Evolutionary conservation across 2,329 filamentous ascomycete species (phyloP).

Genomic region (Calonectria leucothoes): DNA sequence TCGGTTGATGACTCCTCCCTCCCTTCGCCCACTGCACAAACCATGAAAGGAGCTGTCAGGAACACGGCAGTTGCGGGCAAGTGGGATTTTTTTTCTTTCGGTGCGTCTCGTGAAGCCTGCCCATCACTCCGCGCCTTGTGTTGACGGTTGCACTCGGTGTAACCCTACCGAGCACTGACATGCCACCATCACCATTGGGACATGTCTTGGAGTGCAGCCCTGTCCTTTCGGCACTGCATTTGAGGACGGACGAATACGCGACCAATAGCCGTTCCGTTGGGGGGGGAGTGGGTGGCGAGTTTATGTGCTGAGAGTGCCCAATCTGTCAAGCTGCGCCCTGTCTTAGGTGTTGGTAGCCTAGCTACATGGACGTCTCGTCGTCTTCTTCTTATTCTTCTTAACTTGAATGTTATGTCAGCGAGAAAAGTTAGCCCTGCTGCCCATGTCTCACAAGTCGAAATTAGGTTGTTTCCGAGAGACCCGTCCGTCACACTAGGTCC

Average conservation of each 20-base stretch:
- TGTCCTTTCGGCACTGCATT: neutral
- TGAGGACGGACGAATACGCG: neutral
- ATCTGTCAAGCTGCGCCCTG: neutral
- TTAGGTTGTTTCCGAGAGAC: constrained; percentile 5
- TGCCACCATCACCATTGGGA: neutral
- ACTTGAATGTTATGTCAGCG: neutral
- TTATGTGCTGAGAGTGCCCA: neutral
- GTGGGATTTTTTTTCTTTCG: neutral
- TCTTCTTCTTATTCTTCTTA: neutral
- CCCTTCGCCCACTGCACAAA: neutral
- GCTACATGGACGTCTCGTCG: neutral
- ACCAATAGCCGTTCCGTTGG: neutral
- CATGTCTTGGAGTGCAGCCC: constrained; percentile 3
- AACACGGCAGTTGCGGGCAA: constrained; percentile 10
- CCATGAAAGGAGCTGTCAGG: neutral
- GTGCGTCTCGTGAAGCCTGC: neutral
- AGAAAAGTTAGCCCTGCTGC: neutral
- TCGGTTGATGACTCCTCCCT: neutral
- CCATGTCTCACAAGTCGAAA: neutral
- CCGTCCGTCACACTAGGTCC: neutral
- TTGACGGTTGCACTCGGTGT: neutral
- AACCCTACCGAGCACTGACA: constrained; percentile 6
- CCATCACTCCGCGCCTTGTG: neutral
- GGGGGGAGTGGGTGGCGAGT: no score
- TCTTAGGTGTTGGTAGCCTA: neutral